Percentiles rank a stretch among this genome's conserved stretches.
These are phyloP conservation scores for Hypoxylon sp. DNA, from an alignment of 2,329 filamentous ascomycete genomes.

Conservation along the genomic window DNA sequence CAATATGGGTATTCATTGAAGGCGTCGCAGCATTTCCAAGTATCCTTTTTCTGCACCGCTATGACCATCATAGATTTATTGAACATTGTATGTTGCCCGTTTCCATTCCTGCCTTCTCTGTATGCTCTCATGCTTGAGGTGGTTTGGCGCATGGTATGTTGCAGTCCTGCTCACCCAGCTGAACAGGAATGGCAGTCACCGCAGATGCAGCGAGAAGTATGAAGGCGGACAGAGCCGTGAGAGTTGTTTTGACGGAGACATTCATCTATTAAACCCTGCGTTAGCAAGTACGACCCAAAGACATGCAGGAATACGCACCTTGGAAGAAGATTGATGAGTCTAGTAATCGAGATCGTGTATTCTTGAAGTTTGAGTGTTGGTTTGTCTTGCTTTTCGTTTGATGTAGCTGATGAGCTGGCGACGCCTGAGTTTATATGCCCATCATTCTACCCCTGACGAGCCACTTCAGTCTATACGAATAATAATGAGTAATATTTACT, in stretches of 20 bases:
- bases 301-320: neutral
- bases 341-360: neutral
- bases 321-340: neutral
- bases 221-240: neutral
- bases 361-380: neutral
- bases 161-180: neutral
- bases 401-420: neutral
- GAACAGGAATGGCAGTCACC: neutral
- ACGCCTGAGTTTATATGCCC: neutral
- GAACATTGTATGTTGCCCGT: neutral
- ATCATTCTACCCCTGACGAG: neutral
- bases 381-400: neutral
- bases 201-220: neutral
- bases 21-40: neutral
- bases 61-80: neutral
- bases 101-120: neutral
- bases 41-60: neutral
- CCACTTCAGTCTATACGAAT: neutral
- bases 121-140: neutral
- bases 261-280: neutral
- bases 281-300: neutral
- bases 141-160: neutral
- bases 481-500: neutral
- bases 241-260: neutral
- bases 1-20: neutral